These are phyloP conservation scores for Phytopythium sindhum DNA, from an alignment of 352 stramenopile species.

Conservation along the genomic window DNA sequence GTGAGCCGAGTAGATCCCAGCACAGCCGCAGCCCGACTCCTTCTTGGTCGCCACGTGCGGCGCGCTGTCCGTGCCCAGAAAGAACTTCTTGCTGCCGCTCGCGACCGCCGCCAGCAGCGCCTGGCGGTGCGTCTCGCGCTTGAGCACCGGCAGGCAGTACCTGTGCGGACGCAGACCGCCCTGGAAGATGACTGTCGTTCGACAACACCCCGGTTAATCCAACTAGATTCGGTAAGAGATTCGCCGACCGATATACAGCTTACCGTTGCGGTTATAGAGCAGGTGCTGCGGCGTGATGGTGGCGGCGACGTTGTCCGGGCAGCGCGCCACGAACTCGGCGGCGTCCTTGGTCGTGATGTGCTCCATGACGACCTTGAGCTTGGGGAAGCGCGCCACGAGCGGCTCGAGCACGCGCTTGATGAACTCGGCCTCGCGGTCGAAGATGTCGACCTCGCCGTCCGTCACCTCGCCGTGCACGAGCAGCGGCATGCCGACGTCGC, in stretches of 20 bases:
- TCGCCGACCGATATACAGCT: too few species aligned
- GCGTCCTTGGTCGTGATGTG: conserved; percentile 98
- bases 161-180: conserved; percentile 97
- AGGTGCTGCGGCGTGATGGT: conserved; percentile 99
- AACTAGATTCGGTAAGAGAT: too few species aligned
- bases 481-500: conserved; percentile 89
- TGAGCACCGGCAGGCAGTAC: conserved; percentile 99
- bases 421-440: conserved; percentile 97
- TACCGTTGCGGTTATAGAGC: conserved; percentile 98
- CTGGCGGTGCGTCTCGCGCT: conserved; percentile 91
- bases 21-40: conserved; percentile 90
- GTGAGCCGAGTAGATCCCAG: conserved; percentile 97
- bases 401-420: conserved; percentile 95
- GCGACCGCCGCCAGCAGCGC: conserved; percentile 90
- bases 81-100: conserved; percentile 95
- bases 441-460: conserved; percentile 94
- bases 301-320: conserved; percentile 90
- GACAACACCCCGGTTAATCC: not conserved
- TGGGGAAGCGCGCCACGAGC: conserved; percentile 90
- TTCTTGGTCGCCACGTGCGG: conserved; percentile 93
- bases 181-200: conserved; percentile 68
- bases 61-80: conserved; percentile 97
- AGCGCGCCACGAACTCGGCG: conserved; percentile 92
- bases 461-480: conserved; percentile 97
- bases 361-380: conserved; percentile 99